phyloP scores from a whole-genome alignment of 1,284 basidiomycete genomes.

The Ustilago curta region DNA sequence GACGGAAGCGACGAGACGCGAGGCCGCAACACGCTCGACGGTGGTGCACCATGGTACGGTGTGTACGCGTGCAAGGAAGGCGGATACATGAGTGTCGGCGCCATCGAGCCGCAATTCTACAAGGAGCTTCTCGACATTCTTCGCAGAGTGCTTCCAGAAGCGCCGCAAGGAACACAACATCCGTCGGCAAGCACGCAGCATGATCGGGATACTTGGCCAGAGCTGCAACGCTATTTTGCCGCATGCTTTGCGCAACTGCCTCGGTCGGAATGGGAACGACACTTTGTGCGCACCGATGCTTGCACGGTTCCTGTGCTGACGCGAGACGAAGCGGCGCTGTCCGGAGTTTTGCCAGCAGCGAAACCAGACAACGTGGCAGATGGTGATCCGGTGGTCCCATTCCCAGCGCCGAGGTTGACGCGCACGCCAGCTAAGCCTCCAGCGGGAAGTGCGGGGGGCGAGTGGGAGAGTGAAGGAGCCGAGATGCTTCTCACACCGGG shows the following conservation, averaged over 20 bases:
- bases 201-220: slow-evolving; percentile 76
- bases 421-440: slow-evolving; percentile 63
- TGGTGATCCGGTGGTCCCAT: slow-evolving; percentile 60
- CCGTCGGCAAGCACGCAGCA: slow-evolving; percentile 74
- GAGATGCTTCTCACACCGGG: slow-evolving; percentile 63
- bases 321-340: slow-evolving; percentile 60
- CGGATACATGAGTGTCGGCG: slow-evolving; percentile 77
- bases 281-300: slow-evolving; percentile 81
- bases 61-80: slow-evolving; percentile 81
- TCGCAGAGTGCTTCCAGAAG: slow-evolving; percentile 33
- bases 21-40: slow-evolving; percentile 76
- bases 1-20: slow-evolving; percentile 63
- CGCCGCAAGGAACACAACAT: slow-evolving; percentile 31
- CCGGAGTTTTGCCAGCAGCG: slow-evolving; percentile 43
- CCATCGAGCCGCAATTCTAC: slow-evolving; percentile 55
- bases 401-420: slow-evolving; percentile 60
- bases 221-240: slow-evolving; percentile 75
- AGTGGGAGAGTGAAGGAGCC: slow-evolving; percentile 30
- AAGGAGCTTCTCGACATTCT: slow-evolving; percentile 48
- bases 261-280: slow-evolving; percentile 78
- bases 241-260: slow-evolving; percentile 76
- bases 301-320: slow-evolving; percentile 80
- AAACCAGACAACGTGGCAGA: slow-evolving; percentile 26
- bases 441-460: slow-evolving; percentile 41
- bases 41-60: slow-evolving; percentile 82